A percentile compares a stretch with the other conserved stretches of the same genome.
Evolutionary conservation across 176 grass and related monocot genomes (phyloP).

Genomic region (Oryza glaberrima): DNA sequence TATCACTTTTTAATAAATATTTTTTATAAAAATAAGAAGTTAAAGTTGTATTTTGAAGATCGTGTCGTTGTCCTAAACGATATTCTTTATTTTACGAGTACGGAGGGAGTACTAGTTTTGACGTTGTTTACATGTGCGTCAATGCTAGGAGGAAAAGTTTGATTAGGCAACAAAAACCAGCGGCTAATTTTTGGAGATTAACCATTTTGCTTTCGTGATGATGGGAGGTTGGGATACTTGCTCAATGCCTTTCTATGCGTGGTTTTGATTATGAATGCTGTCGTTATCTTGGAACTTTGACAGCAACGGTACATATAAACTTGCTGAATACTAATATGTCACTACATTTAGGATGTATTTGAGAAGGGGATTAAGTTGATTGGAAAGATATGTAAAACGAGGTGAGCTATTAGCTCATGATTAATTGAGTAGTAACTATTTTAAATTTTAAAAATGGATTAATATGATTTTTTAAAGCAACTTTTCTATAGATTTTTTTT

Average conservation of each 20-base stretch:
- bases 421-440: too few species aligned
- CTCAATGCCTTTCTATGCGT: neutral
- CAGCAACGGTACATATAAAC: neutral
- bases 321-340: neutral
- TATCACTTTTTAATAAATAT: too few species aligned
- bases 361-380: too few species aligned
- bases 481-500: too few species aligned
- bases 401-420: too few species aligned
- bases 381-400: too few species aligned
- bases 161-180: conserved; percentile 1
- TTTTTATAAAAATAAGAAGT: too few species aligned
- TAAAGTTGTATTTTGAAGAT: too few species aligned
- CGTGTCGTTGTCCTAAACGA: too few species aligned
- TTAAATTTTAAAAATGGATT: too few species aligned
- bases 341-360: neutral
- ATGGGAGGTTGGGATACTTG: neutral
- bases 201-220: neutral
- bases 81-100: too few species aligned
- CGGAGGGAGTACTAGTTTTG: neutral
- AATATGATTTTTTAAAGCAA: too few species aligned
- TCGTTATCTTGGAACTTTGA: neutral
- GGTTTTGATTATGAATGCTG: neutral
- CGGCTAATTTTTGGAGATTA: neutral
- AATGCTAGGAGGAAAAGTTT: conserved; percentile 1
- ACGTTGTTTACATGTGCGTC: neutral